Conservation (phyloP, 1,284 basidiomycete genomes). For the Austroboletus niveus region DNA sequence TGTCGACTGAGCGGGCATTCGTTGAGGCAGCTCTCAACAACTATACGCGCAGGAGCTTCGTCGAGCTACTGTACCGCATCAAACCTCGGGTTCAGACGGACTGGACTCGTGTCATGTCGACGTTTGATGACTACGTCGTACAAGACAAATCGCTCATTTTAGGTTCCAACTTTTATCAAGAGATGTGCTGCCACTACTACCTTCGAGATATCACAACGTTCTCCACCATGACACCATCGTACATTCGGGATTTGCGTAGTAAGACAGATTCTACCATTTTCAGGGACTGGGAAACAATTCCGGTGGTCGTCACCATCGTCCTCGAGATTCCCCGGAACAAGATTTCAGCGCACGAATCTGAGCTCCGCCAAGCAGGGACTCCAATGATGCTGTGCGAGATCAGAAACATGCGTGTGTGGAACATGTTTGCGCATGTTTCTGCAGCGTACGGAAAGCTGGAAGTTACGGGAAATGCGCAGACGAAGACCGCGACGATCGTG, state of each 20-base stretch:
- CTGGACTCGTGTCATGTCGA: constrained; percentile 36
- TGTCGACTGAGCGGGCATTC: not conserved
- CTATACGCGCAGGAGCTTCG: constrained; percentile 47
- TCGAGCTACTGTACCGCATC: constrained; percentile 39
- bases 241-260: constrained; percentile 8
- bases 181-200: constrained; percentile 41
- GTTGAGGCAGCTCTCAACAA: constrained; percentile 25
- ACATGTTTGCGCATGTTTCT: constrained; percentile 38
- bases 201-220: constrained; percentile 30
- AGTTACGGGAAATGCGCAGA: constrained; percentile 17
- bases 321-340: constrained; percentile 24
- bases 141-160: constrained; percentile 33
- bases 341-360: constrained; percentile 11
- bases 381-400: constrained; percentile 41
- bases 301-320: constrained; percentile 21
- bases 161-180: constrained; percentile 39
- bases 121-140: constrained; percentile 29
- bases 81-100: constrained; percentile 32
- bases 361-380: constrained; percentile 26
- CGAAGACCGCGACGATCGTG: constrained; percentile 24
- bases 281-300: constrained; percentile 20
- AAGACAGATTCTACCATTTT: constrained; percentile 15
- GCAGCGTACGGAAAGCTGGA: constrained; percentile 36
- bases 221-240: constrained; percentile 15
- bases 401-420: constrained; percentile 21